Base-by-base conservation (phyloP, 2,329 filamentous ascomycete genomes). In the Raffaelea deltoideospora region DNA sequence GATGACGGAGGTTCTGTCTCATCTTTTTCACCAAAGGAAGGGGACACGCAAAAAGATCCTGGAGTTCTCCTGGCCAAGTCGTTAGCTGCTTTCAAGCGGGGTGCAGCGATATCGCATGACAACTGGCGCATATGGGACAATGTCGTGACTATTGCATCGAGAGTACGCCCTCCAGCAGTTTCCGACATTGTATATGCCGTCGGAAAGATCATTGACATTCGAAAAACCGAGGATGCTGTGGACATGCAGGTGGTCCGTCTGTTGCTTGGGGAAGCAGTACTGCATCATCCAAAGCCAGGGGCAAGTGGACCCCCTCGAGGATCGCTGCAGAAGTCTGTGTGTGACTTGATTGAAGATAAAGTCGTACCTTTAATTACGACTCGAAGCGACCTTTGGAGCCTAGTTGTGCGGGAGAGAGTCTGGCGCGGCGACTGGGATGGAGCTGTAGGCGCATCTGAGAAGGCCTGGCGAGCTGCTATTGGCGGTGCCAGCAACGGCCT, bases 71-170 rank as follows among this genome's bases (percentile, higher is more conserved):
- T 86, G 2, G 62, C 69, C 1, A 84, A 93, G 51, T 77, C 90
- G 0, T 70, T 98, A 1, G 65, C 72, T 6, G 88, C 90, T 0
- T 84, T 93, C 56, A 90, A 93, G 53, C 79, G 82, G 44, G 90
- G 87, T 10, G 85, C 87, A 1, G 69, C 72, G 5, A 71, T 94
- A 19, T 85, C 92, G 35, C 72, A 84, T 55, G 78, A 86, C 48
- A 88, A 88, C 59, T 83, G 80, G 69, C 77, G 84, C 47, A 95
- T 98, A 54, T 96, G 88, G 88, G 84, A 93, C 53, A 98, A 98
- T 49, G 79, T 96, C 14, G 72, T 98, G 39, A 90, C 86, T 0
- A 77, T 96, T 18, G 80, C 83, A 0, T 74, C 82, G 0, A 81
- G 84, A 2, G 70, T 90, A 21, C 68, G 67, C 1, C 87, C 88